Evolutionary conservation across 192 early-diverging fungal species (phyloP), one percentile per base, ranked within the genome.

Genomic region (Backusella circina): DNA sequence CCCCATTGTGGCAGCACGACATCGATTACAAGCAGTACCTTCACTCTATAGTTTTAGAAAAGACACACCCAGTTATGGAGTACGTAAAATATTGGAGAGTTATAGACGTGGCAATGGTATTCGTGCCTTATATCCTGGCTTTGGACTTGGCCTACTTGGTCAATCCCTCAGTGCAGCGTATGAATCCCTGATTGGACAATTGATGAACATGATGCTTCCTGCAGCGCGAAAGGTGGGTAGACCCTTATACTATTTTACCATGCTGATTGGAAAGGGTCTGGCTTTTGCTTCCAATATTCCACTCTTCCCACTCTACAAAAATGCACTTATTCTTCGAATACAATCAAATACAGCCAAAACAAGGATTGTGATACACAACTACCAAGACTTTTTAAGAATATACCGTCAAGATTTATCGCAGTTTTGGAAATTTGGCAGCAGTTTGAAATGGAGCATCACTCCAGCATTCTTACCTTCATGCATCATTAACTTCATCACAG

Each of bases 1-100:
- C 67, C 81, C 81, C 1, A 71, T 82, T 21, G 77, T 82, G 2
- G 81, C 79, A 8, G 71, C 77, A 5, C 67, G 81, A n/a, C 77
- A 82, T 57, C 65, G 77, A 32, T 35, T 47, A 26, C 77, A 82
- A 33, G 74, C 77, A 16, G 38, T 79, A 30, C 72, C 81, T 9
- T 4, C 5, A 8, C 26, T 51, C n/a, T 74, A 67, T 10, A 37
- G 38, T 32, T 28, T 37, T 47, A 51, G 35, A 69, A 70, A 23
- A 65, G 71, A 76, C 18, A 79, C 74, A 10, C 81, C 81, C 7
- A 12, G 51, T 23, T 26, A 61, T 23, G 66, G 66, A 15, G 41
- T 32, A 33, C 65, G 47, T 32, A 26, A 51, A 65, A 41, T 70
- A 8, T 5, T 47, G 4, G 18, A 41, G n/a, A 37, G 21, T 30